Conservation (phyloP, 352 stramenopile genomes). For the Phytopythium oedochilum region DNA sequence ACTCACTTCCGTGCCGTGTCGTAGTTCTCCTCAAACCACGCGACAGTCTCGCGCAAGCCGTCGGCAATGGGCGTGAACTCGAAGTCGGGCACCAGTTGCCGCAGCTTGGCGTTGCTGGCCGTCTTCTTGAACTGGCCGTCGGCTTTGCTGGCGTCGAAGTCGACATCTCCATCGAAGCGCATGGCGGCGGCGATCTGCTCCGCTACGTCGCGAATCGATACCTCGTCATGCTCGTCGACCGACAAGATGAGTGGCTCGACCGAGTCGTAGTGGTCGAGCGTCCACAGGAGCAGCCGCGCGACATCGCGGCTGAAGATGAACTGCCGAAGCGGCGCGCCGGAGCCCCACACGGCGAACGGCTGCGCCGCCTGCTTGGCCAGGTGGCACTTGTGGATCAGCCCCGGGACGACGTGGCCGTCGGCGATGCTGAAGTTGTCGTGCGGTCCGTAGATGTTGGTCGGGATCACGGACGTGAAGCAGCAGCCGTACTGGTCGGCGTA, state of each 20-base stretch:
- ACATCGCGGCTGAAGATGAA: conserved; percentile 98
- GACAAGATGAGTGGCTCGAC: conserved; percentile 96
- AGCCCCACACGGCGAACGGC: conserved; percentile 95
- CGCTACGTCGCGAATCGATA: conserved; percentile 94
- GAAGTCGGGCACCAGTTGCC: conserved; percentile 83
- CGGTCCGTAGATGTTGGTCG: conserved; percentile 99
- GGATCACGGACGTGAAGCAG: conserved; percentile 98
- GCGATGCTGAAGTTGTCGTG: conserved; percentile 98
- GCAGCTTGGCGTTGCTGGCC: conserved; percentile 95
- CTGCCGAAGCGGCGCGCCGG: conserved; percentile 93
- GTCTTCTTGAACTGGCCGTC: conserved; percentile 99
- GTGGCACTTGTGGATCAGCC: conserved; percentile 99
- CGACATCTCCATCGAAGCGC: conserved; percentile 75
- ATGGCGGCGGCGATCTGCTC: conserved; percentile 70
- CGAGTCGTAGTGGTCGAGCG: conserved; percentile 67
- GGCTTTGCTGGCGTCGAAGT: conserved; percentile 93
- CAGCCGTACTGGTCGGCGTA: conserved; percentile 96
- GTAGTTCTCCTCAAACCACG: conserved; percentile 55
- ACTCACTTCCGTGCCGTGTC: conserved; percentile 36
- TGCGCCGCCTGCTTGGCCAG: conserved; percentile 89
- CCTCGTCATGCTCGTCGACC: conserved; percentile 92
- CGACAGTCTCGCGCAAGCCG: conserved; percentile 50
- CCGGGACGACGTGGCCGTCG: conserved; percentile 97
- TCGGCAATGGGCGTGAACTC: conserved; percentile 94
- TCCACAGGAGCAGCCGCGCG: conserved; percentile 91